Base-by-base conservation (phyloP, 805 yeast species). In the Candida takata region DNA sequence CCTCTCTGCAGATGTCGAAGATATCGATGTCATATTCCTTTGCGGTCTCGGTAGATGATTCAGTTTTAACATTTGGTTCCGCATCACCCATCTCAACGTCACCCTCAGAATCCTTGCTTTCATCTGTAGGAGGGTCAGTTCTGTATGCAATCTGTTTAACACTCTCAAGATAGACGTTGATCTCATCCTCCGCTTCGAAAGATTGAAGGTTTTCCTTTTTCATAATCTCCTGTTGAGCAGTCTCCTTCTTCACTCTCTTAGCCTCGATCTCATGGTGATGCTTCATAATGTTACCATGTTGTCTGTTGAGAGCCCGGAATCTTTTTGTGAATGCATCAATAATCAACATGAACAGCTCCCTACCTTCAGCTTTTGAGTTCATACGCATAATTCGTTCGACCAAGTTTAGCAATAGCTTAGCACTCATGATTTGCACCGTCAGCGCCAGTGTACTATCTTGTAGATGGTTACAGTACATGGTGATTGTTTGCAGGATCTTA, bases 371-470 rank as follows among this genome's bases (percentile, higher is more conserved):
- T 46, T 84, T 84, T 35, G 83, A 82, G 27, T 84, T 88, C 48
- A 88, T 59, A 50, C 83, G 82, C 72, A 83, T 70, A 27, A 92
- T 82, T 29, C 95, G 67, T 47, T 94, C 98, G 15, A 92, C 90
- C 49, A 94, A 65, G 57, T 92, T 94, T 43, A 90, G 60, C 23
- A 92, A 61, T 23, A 92, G 65, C 59, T 88, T 90, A 3, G 97
- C 95, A 61, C 96, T 84, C 97, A 92, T 87, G 8, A 88, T 84
- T 57, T 94, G 97, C 25, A 88, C 95, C 6, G 95, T 84, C 42
- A 85, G 70, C 1, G 95, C 92, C 44, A 92, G 62, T 0, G 88
- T 65, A 43, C 75, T 77, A 54, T 94, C 97, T 47, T 82, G 81
- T 43, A 92, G 63, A 47, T 86, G 78, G 20, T 71, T 72, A 51